Evolutionary conservation across 345 rosid genomes (phyloP), one percentile per base, ranked within the genome.

Genomic region (Clarkia xantiana): DNA sequence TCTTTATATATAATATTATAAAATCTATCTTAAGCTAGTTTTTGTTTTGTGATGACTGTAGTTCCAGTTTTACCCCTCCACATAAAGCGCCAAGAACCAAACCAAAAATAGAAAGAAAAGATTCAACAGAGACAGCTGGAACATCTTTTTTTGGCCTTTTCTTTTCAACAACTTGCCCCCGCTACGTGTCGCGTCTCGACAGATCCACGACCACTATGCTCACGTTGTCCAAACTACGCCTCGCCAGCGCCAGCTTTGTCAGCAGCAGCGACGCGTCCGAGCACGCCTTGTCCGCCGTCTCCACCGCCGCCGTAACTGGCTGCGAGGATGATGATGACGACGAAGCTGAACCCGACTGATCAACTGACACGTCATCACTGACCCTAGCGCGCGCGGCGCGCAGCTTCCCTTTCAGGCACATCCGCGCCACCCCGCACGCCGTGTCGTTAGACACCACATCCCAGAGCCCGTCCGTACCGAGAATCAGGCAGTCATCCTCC

Each of bases 391-490:
- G 12, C 52, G 54, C 14, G 42, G 60, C 53, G 67, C 75, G 60
- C 45, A 75, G 69, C 23, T 64, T 11, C 46, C 77, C 55, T 41
- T 76, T 72, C 48, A 81, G 42, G 1, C 76, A 42, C 44, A 68
- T 71, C 52, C 79, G 70, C 55, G 79, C 84, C 13, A 75, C 62
- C 19, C 64, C 77, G 4, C 88, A 79, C 1, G 63, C 84, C 52
- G 78, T 82, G 49, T 77, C 78, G 14, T 61, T 81, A 43, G 74
- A 64, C 73, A 81, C 73, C 15, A 81, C 84, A 51, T 77, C 88
- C 88, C 84, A 81, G 4, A 81, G 71, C 19, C 88, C 88, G 18
- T 81, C 88, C 42, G 77, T 81, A 13, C 81, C 88, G 47, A 77
- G 47, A 46, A 81, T 67, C 66, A 81, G 63, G 60, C 77, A 77